A percentile compares a stretch with the other conserved stretches of the same genome.
Evolutionary conservation across 2,329 filamentous ascomycete genomes (phyloP).

Genomic region (Thielaviopsis ethacetica): DNA sequence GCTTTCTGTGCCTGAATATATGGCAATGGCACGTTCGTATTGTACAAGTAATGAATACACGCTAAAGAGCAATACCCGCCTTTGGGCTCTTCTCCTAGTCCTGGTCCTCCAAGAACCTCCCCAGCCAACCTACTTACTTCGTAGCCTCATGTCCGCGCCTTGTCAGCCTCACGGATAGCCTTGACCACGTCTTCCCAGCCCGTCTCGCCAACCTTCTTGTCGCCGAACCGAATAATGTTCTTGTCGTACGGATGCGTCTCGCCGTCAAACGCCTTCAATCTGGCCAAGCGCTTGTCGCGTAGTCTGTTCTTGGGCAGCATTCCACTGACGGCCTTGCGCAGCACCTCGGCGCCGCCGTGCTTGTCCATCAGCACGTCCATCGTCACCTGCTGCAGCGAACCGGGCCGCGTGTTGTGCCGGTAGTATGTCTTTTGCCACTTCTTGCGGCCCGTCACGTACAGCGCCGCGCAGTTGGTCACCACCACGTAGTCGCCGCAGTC

Average conservation of each 20-base stretch:
- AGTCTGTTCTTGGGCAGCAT: constrained; percentile 97
- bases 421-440: constrained; percentile 91
- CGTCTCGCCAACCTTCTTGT: constrained; percentile 34
- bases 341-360: constrained; percentile 79
- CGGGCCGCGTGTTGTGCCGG: constrained; percentile 79
- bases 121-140: not conserved
- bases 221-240: constrained; percentile 64
- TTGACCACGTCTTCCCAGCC: constrained; percentile 37
- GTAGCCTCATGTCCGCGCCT: constrained; percentile 30
- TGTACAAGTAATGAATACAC: constrained; percentile 12
- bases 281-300: constrained; percentile 68
- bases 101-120: not conserved
- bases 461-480: constrained; percentile 70
- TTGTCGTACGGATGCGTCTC: constrained; percentile 75
- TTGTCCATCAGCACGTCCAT: constrained; percentile 94
- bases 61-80: constrained; percentile 2
- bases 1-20: not conserved
- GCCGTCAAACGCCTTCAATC: constrained; percentile 95
- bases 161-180: constrained; percentile 32
- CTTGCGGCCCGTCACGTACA: constrained; percentile 85
- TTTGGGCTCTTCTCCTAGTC: not conserved
- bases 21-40: constrained; percentile 4
- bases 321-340: constrained; percentile 81
- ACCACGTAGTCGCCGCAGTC: constrained; percentile 99
- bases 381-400: constrained; percentile 69